phyloP scores from a whole-genome alignment of 495 filamentous ascomycete genomes.

The Xylaria curta region DNA sequence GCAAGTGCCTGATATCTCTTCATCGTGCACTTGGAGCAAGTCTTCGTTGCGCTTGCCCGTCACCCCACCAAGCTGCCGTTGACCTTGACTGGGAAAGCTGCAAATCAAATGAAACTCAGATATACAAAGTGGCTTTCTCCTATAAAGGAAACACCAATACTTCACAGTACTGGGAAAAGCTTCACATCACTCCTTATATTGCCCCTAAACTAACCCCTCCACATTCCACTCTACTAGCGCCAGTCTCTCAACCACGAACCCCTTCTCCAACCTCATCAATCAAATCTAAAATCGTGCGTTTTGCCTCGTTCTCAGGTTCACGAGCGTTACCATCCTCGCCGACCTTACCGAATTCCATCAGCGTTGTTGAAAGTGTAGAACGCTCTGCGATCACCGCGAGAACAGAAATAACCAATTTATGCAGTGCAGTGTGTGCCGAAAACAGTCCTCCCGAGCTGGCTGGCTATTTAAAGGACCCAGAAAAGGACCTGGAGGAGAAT shows the following conservation, averaged over 20 bases:
- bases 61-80: constrained; percentile 9
- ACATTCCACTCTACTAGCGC: neutral
- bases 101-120: neutral
- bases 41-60: constrained; percentile 5
- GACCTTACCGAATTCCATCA: neutral
- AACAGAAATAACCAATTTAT: neutral
- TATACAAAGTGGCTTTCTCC: constrained; percentile 9
- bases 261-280: neutral
- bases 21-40: neutral
- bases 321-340: neutral
- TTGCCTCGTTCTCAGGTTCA: neutral
- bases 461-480: constrained; percentile 8
- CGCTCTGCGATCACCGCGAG: neutral
- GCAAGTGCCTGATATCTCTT: neutral
- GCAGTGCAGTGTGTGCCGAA: neutral
- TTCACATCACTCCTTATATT: neutral
- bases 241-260: neutral
- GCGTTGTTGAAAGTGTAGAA: neutral
- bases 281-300: constrained; percentile 8
- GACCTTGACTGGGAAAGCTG: constrained; percentile 7
- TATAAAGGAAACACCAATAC: neutral
- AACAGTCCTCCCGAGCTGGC: neutral
- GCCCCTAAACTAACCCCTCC: neutral
- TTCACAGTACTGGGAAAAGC: neutral
- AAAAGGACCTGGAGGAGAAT: neutral